A percentile compares a stretch with the other conserved stretches of the same genome.
phyloP scores from a whole-genome alignment of 257 asterid species.

The Solanum lignicaule region DNA sequence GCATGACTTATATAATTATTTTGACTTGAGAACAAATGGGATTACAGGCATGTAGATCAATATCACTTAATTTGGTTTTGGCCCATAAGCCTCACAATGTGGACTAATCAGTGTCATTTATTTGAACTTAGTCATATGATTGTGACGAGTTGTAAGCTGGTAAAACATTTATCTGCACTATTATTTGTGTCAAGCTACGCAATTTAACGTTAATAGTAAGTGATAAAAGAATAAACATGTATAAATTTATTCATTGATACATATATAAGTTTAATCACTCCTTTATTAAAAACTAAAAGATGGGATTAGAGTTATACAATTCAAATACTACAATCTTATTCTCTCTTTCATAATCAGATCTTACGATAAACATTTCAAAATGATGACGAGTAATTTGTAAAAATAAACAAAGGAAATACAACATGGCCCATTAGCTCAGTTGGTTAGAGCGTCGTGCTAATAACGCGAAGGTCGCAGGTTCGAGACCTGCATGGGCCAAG shows the following conservation, averaged over 20 bases:
- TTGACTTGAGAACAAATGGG: not conserved
- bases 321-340: not conserved
- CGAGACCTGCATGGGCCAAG: not conserved
- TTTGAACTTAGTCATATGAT: not conserved
- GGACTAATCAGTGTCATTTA: not conserved
- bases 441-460: slow-evolving; percentile 31
- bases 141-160: not conserved
- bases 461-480: slow-evolving; percentile 33
- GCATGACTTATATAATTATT: not conserved
- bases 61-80: not conserved
- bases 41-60: not conserved
- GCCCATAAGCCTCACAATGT: not conserved
- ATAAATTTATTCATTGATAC: too few species aligned
- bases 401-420: too few species aligned
- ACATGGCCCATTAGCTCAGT: slow-evolving; percentile 20
- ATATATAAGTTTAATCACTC: not conserved
- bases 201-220: not conserved
- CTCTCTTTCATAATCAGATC: not conserved
- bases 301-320: not conserved
- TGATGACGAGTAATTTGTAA: rapidly evolving
- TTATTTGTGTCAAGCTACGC: not conserved
- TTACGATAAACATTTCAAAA: not conserved
- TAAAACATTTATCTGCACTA: not conserved
- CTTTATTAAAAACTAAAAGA: not conserved
- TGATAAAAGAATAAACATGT: not conserved